Evolutionary conservation across 2,329 filamentous ascomycete species (phyloP).

Genomic region (Hymenotorrendiella dingleyae): DNA sequence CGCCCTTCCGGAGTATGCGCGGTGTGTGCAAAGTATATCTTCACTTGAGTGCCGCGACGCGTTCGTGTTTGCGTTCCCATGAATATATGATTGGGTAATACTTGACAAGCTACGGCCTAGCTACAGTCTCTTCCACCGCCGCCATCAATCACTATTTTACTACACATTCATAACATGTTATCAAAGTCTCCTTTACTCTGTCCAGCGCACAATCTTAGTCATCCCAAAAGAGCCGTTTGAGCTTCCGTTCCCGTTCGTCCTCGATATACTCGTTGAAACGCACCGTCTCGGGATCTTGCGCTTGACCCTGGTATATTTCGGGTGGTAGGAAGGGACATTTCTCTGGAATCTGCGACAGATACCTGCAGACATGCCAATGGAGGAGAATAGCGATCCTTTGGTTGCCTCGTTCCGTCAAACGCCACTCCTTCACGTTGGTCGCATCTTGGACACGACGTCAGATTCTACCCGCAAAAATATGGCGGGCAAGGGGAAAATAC

Average conservation of each 20-base stretch:
- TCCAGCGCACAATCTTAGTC: too few relatives aligned
- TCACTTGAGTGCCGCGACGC: too few relatives aligned
- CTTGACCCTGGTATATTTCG: constrained; percentile 22
- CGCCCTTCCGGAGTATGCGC: too few relatives aligned
- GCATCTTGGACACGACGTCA: constrained; percentile 13
- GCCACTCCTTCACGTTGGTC: constrained; percentile 24
- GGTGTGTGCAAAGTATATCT: too few relatives aligned
- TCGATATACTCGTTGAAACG: constrained; percentile 18
- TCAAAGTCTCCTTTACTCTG: too few relatives aligned
- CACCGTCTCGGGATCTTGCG: constrained; percentile 13
- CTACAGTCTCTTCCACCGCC: too few relatives aligned
- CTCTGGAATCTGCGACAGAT: constrained; percentile 28
- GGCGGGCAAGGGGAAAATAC: constrained; percentile 6
- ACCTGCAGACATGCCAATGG: constrained; percentile 33
- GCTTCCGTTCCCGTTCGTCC: constrained; percentile 18
- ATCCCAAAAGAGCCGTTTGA: constrained; percentile 20
- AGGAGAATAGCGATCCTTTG: constrained; percentile 33
- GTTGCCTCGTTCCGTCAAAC: constrained; percentile 30
- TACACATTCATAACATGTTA: too few relatives aligned
- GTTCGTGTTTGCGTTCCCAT: too few relatives aligned
- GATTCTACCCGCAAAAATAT: background rate
- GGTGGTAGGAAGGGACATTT: constrained; percentile 32
- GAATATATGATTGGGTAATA: too few relatives aligned
- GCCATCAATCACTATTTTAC: too few relatives aligned
- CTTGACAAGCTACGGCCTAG: too few relatives aligned